Evolutionary conservation across 352 stramenopile species (phyloP), one percentile per base, ranked within the genome.

Genomic region (Phytophthora idaei): DNA sequence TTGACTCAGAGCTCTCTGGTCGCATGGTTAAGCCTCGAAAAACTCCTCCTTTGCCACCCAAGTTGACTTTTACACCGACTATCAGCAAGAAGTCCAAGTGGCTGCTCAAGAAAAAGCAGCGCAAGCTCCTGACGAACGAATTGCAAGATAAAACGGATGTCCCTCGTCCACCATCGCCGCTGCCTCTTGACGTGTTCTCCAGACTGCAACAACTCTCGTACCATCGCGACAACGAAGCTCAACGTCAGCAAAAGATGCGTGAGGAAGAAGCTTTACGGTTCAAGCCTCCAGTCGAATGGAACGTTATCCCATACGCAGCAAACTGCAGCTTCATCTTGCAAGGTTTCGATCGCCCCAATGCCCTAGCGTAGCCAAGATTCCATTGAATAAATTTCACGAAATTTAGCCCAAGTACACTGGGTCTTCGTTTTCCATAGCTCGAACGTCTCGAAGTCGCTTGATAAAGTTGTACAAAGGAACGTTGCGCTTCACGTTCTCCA

Each of bases 401-500:
- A 31, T 42, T 62, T 75, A 84, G 14, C 65, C 52, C 14, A 87
- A 47, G 42, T 71, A 67, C 5, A 74, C 58, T 0, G 76, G 67
- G 2, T 75, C 56, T 51, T 84, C 78, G 17, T 50, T 57, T 44
- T 73, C 77, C 63, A 86, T 83, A 27, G 77, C 74, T 21, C 78
- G 69, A n/a, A 77, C 69, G 46, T 76, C 71, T 3, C 80, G 79
- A 4, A 92, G 64, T 27, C 79, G 72, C 58, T 64, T 21, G 51
- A 90, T 85, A 27, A 92, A 83, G 1, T 69, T 67, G 48, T 78
- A 65, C 21, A 92, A 70, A 9, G 78, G 67, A 15, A 41, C 48
- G 45, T 92, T 92, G 34, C 67, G 60, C 53, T 77, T 66, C 8
- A 88, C 50, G 7, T 83, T 84, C 34, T 71, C 76, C 34, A 92